Base-by-base conservation (phyloP, 1,284 basidiomycete genomes). In the Porodaedalea pini region DNA sequence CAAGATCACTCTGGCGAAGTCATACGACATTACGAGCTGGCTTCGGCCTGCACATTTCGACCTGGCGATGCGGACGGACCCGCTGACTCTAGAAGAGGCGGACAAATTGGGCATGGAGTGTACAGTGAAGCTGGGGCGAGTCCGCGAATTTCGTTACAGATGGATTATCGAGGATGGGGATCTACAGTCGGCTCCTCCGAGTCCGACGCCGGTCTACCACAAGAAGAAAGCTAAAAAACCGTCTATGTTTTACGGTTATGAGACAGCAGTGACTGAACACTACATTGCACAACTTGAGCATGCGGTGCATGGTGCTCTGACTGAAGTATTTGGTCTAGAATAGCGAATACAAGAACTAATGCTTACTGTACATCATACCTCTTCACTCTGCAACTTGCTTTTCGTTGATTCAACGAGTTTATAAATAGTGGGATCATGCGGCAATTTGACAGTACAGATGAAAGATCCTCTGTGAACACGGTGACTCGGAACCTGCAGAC, bases 91-190 rank as follows among this genome's bases (percentile, higher is more conserved):
- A 2, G 57, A 58, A 21, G 57, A 58, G 7, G 39, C 36, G 2
- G 25, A 40, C 13, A 39, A 29, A 21, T 23, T 58, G 7, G 57
- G 57, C n/a, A n/a, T 50, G 27, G 57, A 54, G 10, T 49, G 36
- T 13, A 21, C 31, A 3, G 40, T 54, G n/a, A 58, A 54, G 44
- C 23, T 58, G 43, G 29, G 17, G 0, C 15, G 15, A 17, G 45
- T 34, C 2, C 32, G 57, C 1, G 57, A 58, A 3, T 25, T 45
- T 7, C 32, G 31, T 4, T 36, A 48, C 21, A 19, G 54, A 25
- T 34, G 54, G 37, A 17, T 37, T 32, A 39, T 48, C 17, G 52
- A 45, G 40, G 41, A 45, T 1, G 6, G 21, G 25, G 39, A 25
- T 11, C 50, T 25, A 23, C 21, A 25, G 44, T 25, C 21, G 23